phyloP scores from a whole-genome alignment of 208 protist species.

The Crithidia sp. region DNA sequence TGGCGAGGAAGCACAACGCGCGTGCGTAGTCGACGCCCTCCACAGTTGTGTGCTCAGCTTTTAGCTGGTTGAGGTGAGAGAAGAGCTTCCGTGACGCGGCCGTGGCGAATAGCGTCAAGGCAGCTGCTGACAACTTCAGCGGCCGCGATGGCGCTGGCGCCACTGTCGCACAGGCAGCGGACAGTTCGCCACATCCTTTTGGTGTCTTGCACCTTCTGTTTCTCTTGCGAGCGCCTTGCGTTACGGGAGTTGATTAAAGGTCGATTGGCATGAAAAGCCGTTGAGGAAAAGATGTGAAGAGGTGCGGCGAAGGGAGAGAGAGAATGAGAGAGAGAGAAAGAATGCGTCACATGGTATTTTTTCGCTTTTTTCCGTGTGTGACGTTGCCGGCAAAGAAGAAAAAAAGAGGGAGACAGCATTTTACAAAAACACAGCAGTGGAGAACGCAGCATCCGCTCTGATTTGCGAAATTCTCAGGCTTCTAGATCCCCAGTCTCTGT shows the following conservation, averaged over 20 bases:
- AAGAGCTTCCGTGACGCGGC: constrained; percentile 36
- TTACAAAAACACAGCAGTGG: neutral
- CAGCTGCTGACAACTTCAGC: constrained; percentile 22
- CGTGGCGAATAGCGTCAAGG: constrained; percentile 20
- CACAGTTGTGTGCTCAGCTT: constrained; percentile 16
- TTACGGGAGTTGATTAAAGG: no score
- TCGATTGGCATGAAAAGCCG: no score
- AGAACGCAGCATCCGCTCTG: neutral
- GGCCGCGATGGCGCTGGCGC: neutral
- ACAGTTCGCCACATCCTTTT: no score
- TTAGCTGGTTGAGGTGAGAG: constrained; percentile 54
- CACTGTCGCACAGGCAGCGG: neutral
- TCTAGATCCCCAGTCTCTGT: no score
- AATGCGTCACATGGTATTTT: neutral
- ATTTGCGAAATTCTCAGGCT: no score
- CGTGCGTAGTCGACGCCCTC: constrained; percentile 70
- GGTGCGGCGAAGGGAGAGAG: no score
- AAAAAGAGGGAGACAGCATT: neutral
- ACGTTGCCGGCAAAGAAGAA: neutral
- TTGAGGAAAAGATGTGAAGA: no score
- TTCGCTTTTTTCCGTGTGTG: neutral
- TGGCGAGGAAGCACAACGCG: constrained; percentile 69
- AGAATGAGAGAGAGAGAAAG: no score
- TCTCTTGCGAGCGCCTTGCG: no score
- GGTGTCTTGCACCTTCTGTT: no score